These are phyloP conservation scores for Pseudogymnoascus verrucosus DNA, from an alignment of 2,329 filamentous ascomycete species.

Conservation along the genomic window DNA sequence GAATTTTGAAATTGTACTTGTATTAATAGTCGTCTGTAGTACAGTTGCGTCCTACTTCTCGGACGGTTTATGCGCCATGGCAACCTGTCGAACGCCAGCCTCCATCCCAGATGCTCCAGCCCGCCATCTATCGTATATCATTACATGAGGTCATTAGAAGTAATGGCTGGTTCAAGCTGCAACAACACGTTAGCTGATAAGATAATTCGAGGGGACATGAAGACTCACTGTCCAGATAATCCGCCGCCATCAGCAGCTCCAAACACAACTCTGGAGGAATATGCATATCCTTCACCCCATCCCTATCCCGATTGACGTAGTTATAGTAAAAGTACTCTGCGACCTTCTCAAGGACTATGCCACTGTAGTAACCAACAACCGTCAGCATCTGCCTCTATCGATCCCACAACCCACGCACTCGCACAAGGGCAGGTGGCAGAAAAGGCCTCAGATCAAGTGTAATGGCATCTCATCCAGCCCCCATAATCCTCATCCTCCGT, in stretches of 20 bases:
- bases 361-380: slow-evolving; percentile 39
- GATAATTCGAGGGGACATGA: neutral
- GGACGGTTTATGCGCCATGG: neutral
- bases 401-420: slow-evolving; percentile 8
- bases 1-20: neutral
- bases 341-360: slow-evolving; percentile 68
- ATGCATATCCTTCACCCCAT: slow-evolving; percentile 73
- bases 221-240: slow-evolving; percentile 58
- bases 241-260: slow-evolving; percentile 68
- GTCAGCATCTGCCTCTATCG: neutral
- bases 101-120: slow-evolving; percentile 12
- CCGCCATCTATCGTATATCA: slow-evolving; percentile 1
- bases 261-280: slow-evolving; percentile 71
- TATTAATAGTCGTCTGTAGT: slow-evolving; percentile 3
- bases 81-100: neutral
- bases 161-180: slow-evolving; percentile 9
- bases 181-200: slow-evolving; percentile 7
- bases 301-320: slow-evolving; percentile 61
- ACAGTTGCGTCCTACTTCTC: neutral
- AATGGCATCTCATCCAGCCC: slow-evolving; percentile 36
- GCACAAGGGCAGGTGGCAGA: slow-evolving; percentile 11
- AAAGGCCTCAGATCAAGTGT: slow-evolving; percentile 56
- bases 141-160: slow-evolving; percentile 11
- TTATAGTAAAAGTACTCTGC: slow-evolving; percentile 81
- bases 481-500: slow-evolving; percentile 17